These are phyloP conservation scores for Trichosporon sp. DNA, from an alignment of 1,284 basidiomycete species.

Conservation along the genomic window DNA sequence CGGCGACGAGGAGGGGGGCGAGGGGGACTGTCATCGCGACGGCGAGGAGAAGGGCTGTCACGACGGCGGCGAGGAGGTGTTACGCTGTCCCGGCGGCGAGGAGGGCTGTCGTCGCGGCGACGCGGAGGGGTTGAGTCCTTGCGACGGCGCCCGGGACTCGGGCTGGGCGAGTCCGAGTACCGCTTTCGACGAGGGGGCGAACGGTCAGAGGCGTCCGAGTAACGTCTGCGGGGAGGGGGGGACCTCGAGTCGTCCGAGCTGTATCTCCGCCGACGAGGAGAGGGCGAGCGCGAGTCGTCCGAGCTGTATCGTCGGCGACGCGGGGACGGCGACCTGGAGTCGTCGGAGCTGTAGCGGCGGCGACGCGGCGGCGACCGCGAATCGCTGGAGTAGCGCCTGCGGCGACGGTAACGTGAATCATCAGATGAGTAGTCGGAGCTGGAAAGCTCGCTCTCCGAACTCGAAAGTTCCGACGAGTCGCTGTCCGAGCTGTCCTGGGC, in stretches of 20 bases:
- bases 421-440: conserved; percentile 52
- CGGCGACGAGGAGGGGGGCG: conserved; percentile 11
- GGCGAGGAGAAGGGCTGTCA: conserved; percentile 21
- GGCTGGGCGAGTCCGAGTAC: conserved; percentile 10
- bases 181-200: conserved; percentile 12
- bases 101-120: conserved; percentile 14
- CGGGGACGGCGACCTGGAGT: conserved; percentile 16
- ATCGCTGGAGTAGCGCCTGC: conserved; percentile 2
- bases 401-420: conserved; percentile 20
- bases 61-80: conserved; percentile 23
- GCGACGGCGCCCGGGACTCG: conserved; percentile 21
- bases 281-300: conserved; percentile 19
- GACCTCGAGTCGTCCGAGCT: conserved; percentile 23
- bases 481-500: conserved; percentile 57
- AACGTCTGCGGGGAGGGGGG: conserved; percentile 12
- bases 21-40: conserved; percentile 7
- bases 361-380: conserved; percentile 13
- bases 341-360: conserved; percentile 19
- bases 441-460: conserved; percentile 35
- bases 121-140: conserved; percentile 21
- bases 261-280: conserved; percentile 14
- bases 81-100: conserved; percentile 15
- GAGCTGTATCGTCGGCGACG: conserved; percentile 21
- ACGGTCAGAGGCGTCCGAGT: conserved; percentile 15
- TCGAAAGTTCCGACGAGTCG: conserved; percentile 52